A percentile compares a stretch with the other conserved stretches of the same genome.
These are phyloP conservation scores for Pseudogymnoascus sp. DNA, from an alignment of 2,329 filamentous ascomycete genomes.

Conservation along the genomic window DNA sequence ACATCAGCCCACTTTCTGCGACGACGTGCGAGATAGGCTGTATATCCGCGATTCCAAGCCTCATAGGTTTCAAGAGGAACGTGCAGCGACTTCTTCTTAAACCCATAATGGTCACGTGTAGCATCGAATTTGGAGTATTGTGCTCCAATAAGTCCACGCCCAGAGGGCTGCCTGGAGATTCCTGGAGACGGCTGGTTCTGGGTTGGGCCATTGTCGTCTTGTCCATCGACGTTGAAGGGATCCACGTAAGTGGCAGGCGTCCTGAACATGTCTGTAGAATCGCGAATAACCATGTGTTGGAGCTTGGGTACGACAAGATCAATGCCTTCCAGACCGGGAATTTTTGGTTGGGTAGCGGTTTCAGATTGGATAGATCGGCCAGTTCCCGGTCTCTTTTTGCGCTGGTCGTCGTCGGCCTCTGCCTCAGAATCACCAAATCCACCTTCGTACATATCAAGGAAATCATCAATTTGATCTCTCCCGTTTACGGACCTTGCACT, in stretches of 20 bases:
- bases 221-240: not conserved
- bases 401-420: conserved; percentile 29
- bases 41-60: conserved; percentile 68
- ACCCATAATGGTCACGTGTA: conserved; percentile 75
- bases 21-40: conserved; percentile 64
- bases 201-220: not conserved
- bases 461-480: conserved; percentile 53
- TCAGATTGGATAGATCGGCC: conserved; percentile 16
- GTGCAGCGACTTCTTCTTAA: conserved; percentile 79
- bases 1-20: conserved; percentile 74
- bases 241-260: not conserved
- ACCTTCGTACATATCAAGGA: conserved; percentile 62
- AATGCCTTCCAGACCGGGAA: not conserved
- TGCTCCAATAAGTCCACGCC: not conserved
- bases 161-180: not conserved
- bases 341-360: not conserved
- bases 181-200: not conserved
- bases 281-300: not conserved
- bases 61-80: conserved; percentile 72
- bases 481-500: conserved; percentile 57
- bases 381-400: conserved; percentile 10
- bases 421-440: conserved; percentile 48
- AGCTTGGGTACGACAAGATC: not conserved
- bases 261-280: not conserved
- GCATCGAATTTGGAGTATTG: conserved; percentile 16